Conservation (phyloP, 495 filamentous ascomycete genomes). For the Trichoderma virens region DNA sequence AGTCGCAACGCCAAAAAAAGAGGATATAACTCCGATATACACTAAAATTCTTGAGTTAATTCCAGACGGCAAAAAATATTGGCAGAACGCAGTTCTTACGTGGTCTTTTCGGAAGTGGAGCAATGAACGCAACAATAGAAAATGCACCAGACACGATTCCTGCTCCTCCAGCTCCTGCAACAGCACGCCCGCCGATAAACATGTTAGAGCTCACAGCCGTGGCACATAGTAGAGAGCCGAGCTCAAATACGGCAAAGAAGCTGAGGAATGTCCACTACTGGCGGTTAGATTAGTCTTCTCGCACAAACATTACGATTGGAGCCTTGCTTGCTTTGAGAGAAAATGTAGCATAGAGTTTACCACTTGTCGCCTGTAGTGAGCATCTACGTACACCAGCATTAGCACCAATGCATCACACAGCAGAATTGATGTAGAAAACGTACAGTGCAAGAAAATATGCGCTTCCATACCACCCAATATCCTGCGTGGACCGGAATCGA, state of each 20-base stretch:
- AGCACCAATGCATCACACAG: not conserved
- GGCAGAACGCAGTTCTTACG: conserved; percentile 14
- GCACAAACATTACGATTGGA: not conserved
- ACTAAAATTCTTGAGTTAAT: conserved; percentile 10
- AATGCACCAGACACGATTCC: conserved; percentile 46
- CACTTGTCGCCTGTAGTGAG: conserved; percentile 34
- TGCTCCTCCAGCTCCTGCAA: conserved; percentile 44
- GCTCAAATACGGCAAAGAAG: conserved; percentile 40
- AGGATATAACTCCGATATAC: not conserved
- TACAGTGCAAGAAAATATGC: conserved; percentile 23
- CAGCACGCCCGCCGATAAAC: conserved; percentile 46
- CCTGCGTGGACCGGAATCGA: conserved; percentile 31
- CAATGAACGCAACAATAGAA: conserved; percentile 41
- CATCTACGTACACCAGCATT: conserved; percentile 16
- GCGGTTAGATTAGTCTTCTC: not conserved
- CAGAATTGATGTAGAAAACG: conserved; percentile 1
- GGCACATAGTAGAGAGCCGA: conserved; percentile 49
- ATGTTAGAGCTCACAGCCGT: conserved; percentile 39
- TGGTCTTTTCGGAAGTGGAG: conserved; percentile 39
- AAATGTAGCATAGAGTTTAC: conserved; percentile 37
- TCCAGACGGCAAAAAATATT: not conserved
- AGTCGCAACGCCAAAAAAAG: conserved; percentile 15
- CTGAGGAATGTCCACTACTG: conserved; percentile 34
- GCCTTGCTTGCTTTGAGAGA: conserved; percentile 18
- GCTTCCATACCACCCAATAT: conserved; percentile 48